Base-by-base conservation (phyloP, 106 monocot genomes). In the Dendrobium chrysotoxum region DNA sequence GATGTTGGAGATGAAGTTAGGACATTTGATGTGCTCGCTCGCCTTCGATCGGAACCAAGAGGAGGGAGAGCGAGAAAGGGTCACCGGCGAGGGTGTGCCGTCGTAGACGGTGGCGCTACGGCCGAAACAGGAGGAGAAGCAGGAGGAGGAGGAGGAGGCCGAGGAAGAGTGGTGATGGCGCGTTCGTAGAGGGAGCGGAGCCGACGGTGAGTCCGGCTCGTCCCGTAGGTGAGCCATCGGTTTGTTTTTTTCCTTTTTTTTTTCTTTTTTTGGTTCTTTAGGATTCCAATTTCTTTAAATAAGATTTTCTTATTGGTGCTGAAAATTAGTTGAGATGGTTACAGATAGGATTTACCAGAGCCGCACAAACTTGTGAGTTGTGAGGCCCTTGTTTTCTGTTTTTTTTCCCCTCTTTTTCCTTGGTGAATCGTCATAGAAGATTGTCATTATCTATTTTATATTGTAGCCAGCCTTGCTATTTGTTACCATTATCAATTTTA, bases 11-110 rank as follows among this genome's bases (percentile, higher is more conserved):
- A 67, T 39, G 53, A 55, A 31, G 38, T n/a, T 77, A 15, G 41
- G 76, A 71, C 70, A 79, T 41, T 53, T 75, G 41, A 41, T 13
- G 23, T 85, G 74, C 64, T 81, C 81, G 25, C 54, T 65, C 31
- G 57, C 73, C 78, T 82, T 85, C 39, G 81, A 53, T 7, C 78
- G 84, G 13, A 82, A 4, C 85, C 85, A 85, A 23, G 85, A 30
- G 2, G 81, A 46, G 9, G 82, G 66, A 5, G 78, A 79, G 8
- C 41, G 54, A 28, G 73, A 44, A 26, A 75, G 78, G 18, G 78
- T 50, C 30, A 74, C 65, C 73, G 76, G 68, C 53, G 70, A 68
- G 13, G 50, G 3, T 38, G 0, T 21, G 1, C 5, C 23, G 23
- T 40, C 74, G 3, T 74, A 18, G 7, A 39, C 61, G 40, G 42